These are phyloP conservation scores for Kuraishia molischiana DNA, from an alignment of 805 yeast species.

Conservation along the genomic window DNA sequence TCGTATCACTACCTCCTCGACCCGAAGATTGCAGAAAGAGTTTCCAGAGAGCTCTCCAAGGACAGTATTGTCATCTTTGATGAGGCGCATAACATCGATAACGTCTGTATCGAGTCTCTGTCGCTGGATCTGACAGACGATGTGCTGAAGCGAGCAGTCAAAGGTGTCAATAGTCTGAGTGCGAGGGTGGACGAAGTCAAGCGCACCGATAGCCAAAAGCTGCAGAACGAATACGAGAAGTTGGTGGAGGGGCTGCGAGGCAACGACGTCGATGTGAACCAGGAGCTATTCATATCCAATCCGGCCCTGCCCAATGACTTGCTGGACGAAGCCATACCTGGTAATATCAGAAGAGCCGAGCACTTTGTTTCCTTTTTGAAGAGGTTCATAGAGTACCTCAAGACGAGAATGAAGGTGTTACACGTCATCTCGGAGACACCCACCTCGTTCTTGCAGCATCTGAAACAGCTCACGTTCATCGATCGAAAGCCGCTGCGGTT, in stretches of 20 bases:
- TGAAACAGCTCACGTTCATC: conserved; percentile 87
- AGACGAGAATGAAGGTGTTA: conserved; percentile 94
- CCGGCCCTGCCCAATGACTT: conserved; percentile 84
- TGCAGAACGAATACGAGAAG: conserved; percentile 86
- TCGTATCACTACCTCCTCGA: conserved; percentile 94
- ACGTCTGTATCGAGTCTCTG: conserved; percentile 93
- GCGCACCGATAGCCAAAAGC: conserved; percentile 67
- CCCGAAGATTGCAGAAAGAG: conserved; percentile 95
- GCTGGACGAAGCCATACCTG: conserved; percentile 90
- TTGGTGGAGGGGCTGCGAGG: conserved; percentile 84
- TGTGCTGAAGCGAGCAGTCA: conserved; percentile 72
- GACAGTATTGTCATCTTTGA: conserved; percentile 94
- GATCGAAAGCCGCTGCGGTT: conserved; percentile 87
- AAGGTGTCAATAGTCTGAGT: conserved; percentile 76
- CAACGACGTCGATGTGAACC: conserved; percentile 53
- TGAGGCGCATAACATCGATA: conserved; percentile 98
- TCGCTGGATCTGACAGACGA: conserved; percentile 91
- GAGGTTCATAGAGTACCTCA: conserved; percentile 86
- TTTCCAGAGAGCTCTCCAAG: conserved; percentile 81
- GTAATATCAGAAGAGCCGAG: conserved; percentile 93
- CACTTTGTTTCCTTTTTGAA: conserved; percentile 91
- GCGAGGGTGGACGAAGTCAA: conserved; percentile 80
- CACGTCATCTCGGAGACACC: conserved; percentile 99
- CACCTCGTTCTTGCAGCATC: conserved; percentile 79
- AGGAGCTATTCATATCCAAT: conserved; percentile 70